Percentiles rank a stretch among this genome's conserved stretches.
Evolutionary conservation across 2,329 filamentous ascomycete species (phyloP).

Genomic region (Byssothecium circinans): DNA sequence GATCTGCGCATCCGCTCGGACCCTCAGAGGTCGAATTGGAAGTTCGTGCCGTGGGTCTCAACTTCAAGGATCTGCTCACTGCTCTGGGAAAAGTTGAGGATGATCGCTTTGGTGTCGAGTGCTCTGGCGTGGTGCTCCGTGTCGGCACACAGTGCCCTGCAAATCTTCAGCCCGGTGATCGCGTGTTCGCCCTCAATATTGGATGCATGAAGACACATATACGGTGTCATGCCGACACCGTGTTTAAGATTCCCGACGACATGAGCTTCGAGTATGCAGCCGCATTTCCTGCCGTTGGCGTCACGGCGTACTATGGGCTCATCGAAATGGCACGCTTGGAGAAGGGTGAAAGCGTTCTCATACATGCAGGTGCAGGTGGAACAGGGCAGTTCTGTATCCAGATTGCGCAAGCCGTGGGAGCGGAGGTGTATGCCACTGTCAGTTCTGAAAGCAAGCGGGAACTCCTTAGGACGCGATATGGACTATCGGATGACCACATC

Average conservation of each 20-base stretch:
- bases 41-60: conserved; percentile 9
- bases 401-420: conserved; percentile 15
- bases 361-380: conserved; percentile 26
- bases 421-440: conserved; percentile 23
- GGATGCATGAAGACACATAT: not conserved
- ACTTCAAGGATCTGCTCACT: conserved; percentile 17
- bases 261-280: conserved; percentile 13
- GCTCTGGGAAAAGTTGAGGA: conserved; percentile 32
- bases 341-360: conserved; percentile 29
- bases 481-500: conserved; percentile 26
- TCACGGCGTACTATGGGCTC: conserved; percentile 20
- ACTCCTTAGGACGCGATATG: conserved; percentile 7
- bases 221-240: not conserved
- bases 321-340: conserved; percentile 23
- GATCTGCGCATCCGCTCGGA: not conserved
- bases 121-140: conserved; percentile 7
- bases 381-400: conserved; percentile 21
- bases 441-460: conserved; percentile 15
- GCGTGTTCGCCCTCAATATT: not conserved
- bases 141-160: conserved; percentile 6
- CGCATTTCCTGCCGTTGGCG: not conserved
- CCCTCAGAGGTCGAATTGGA: not conserved
- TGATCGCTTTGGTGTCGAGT: conserved; percentile 6
- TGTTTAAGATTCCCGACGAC: conserved; percentile 1
- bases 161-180: conserved; percentile 7